Percentiles rank a stretch among this genome's conserved stretches.
phyloP scores from a whole-genome alignment of 2,329 filamentous ascomycete genomes.

The Malbranchea zuffiana region DNA sequence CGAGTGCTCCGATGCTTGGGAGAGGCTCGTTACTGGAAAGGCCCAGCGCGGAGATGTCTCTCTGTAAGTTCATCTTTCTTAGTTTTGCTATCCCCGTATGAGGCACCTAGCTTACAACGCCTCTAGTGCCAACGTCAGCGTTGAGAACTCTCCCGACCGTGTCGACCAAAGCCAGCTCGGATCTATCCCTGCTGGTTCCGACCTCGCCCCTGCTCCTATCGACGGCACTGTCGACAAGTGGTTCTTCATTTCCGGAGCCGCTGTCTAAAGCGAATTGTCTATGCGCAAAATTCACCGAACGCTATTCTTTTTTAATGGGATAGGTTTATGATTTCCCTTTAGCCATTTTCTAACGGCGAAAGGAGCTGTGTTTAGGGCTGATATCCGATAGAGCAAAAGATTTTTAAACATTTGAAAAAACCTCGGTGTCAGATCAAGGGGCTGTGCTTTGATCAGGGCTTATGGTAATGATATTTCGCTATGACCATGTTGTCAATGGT shows the following conservation, averaged over 20 bases:
- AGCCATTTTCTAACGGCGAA: background rate
- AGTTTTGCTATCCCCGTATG: background rate
- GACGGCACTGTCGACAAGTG: slow-evolving; percentile 98
- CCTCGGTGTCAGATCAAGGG: too few species aligned
- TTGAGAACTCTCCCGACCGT: slow-evolving; percentile 62
- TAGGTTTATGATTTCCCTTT: too few species aligned
- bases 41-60: slow-evolving; percentile 64
- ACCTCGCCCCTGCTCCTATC: slow-evolving; percentile 74
- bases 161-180: slow-evolving; percentile 59
- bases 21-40: slow-evolving; percentile 89
- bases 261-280: slow-evolving; percentile 46
- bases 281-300: too few species aligned
- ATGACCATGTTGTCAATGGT: too few species aligned
- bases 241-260: slow-evolving; percentile 99
- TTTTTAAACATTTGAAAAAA: too few species aligned
- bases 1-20: slow-evolving; percentile 95
- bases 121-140: slow-evolving; percentile 66
- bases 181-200: slow-evolving; percentile 67
- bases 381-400: too few species aligned
- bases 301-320: too few species aligned
- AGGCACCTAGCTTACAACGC: slow-evolving; percentile 2
- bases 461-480: too few species aligned
- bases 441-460: too few species aligned
- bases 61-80: slow-evolving; percentile 52
- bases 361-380: background rate